Evolutionary conservation across 176 grass and related monocot genomes (phyloP).

Genomic region (Panicum miliaceum): DNA sequence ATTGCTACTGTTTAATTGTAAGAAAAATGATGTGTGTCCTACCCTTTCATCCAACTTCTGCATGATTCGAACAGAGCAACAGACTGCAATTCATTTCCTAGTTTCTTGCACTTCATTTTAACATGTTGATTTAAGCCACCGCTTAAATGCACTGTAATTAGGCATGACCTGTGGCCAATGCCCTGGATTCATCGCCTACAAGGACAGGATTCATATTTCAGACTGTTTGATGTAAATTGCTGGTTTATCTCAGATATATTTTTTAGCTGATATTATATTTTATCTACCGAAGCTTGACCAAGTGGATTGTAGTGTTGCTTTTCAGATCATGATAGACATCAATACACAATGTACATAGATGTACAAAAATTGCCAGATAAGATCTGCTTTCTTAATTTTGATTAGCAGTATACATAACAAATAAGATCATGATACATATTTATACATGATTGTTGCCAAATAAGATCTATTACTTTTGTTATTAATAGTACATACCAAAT

Average conservation of each 20-base stretch:
- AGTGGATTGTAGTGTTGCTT: background rate
- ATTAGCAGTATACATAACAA: background rate
- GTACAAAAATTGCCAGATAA: background rate
- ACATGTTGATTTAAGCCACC: conserved; percentile 5
- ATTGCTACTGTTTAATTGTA: background rate
- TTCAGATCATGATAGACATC: background rate
- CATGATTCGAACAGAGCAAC: background rate
- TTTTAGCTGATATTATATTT: background rate
- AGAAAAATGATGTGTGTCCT: background rate
- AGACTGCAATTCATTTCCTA: background rate
- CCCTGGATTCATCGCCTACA: background rate
- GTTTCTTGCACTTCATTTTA: background rate
- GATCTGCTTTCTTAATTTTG: background rate
- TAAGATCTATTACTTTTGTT: conserved; percentile 7
- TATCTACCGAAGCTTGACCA: background rate
- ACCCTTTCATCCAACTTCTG: background rate
- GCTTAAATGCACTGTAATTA: background rate
- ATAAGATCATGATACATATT: background rate
- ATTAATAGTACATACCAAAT: background rate
- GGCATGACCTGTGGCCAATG: background rate
- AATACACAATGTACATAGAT: background rate
- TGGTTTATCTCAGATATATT: background rate
- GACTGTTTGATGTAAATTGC: conserved; percentile 9
- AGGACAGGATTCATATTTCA: background rate
- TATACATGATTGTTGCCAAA: background rate